Evolutionary conservation across 106 monocot species (phyloP).

Genomic region (Acorus gramineus): DNA sequence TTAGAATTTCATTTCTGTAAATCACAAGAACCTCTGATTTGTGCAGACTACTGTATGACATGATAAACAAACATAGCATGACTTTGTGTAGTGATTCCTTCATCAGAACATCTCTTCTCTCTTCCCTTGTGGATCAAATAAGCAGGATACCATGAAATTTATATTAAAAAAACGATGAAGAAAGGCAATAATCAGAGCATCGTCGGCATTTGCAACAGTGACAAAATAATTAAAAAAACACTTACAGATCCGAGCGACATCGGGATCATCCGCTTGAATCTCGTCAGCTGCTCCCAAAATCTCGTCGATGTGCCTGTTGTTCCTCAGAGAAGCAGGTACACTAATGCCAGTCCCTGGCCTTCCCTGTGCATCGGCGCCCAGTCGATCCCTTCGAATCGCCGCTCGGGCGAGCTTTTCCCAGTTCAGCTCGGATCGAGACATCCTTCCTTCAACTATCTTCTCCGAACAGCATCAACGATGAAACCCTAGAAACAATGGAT

Average conservation of each 20-base stretch:
- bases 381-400: slow-evolving; percentile 48
- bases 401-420: slow-evolving; percentile 91
- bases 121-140: no score
- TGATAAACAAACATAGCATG: no score
- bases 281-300: slow-evolving; percentile 84
- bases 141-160: no score
- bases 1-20: no score
- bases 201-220: not conserved
- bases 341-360: slow-evolving; percentile 51
- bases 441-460: not conserved
- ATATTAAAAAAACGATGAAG: no score
- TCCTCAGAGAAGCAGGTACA: slow-evolving; percentile 68
- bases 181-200: not conserved
- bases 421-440: slow-evolving; percentile 43
- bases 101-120: no score
- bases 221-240: not conserved
- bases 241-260: slow-evolving; percentile 73
- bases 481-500: no score
- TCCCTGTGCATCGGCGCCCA: slow-evolving; percentile 21
- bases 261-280: slow-evolving; percentile 85
- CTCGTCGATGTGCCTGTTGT: slow-evolving; percentile 85
- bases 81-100: no score
- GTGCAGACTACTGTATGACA: no score
- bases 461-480: no score
- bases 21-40: no score